Conservation (phyloP, 2,329 filamentous ascomycete species). For the Ophiostoma triangulosporum region DNA sequence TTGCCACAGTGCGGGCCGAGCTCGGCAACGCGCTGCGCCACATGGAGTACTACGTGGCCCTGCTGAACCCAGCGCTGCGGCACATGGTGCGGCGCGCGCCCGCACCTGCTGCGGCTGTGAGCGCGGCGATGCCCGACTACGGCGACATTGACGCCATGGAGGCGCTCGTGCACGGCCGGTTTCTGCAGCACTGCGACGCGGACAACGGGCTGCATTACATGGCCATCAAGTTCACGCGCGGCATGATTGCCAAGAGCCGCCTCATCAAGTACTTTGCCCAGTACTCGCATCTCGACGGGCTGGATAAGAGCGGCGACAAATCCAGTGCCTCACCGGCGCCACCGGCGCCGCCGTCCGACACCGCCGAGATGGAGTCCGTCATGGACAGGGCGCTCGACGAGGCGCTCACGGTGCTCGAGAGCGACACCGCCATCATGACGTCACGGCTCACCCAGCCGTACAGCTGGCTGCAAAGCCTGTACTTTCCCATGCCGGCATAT, state of each 20-base stretch:
- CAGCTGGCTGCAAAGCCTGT: slow-evolving; percentile 22
- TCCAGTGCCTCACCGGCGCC: slow-evolving; percentile 4
- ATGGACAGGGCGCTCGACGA: slow-evolving; percentile 18
- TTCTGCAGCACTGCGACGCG: slow-evolving; percentile 27
- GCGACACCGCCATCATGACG: slow-evolving; percentile 22
- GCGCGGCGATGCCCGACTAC: slow-evolving; percentile 12
- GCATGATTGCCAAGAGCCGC: slow-evolving; percentile 31
- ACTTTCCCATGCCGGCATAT: slow-evolving; percentile 29
- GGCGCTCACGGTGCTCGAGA: slow-evolving; percentile 25
- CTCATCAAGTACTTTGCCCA: slow-evolving; percentile 33
- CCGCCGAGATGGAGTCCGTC: slow-evolving; percentile 7
- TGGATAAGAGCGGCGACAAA: too few species aligned
- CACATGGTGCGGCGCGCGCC: slow-evolving; percentile 13
- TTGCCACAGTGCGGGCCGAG: slow-evolving; percentile 26
- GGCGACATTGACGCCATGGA: slow-evolving; percentile 24
- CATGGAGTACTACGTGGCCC: slow-evolving; percentile 21
- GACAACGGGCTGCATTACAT: slow-evolving; percentile 28
- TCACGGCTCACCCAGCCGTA: slow-evolving; percentile 22
- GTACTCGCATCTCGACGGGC: slow-evolving; percentile 11
- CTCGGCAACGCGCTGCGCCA: slow-evolving; percentile 27
- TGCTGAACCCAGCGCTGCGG: slow-evolving; percentile 22
- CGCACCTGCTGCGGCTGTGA: not conserved
- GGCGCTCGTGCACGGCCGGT: slow-evolving; percentile 29
- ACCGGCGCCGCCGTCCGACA: not conserved
- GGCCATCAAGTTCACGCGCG: slow-evolving; percentile 25